A percentile compares a stretch with the other conserved stretches of the same genome.
These are phyloP conservation scores for Nothopassalora personata DNA, from an alignment of 2,329 filamentous ascomycete species.

Conservation along the genomic window DNA sequence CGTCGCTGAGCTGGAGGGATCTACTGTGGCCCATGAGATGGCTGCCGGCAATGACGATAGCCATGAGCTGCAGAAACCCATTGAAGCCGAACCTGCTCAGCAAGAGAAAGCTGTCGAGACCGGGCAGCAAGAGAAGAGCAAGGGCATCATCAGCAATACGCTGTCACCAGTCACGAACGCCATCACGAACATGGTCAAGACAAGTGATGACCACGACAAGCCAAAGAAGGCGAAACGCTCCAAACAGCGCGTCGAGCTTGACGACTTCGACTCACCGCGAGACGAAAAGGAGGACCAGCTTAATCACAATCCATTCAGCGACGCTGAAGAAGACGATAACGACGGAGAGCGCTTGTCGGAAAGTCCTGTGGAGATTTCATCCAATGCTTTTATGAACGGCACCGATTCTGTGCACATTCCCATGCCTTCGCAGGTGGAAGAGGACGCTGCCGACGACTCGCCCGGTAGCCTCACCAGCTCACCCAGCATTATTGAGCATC, in stretches of 20 bases:
- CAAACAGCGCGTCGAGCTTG: constrained; percentile 60
- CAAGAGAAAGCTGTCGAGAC: neutral
- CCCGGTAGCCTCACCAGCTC: constrained; percentile 27
- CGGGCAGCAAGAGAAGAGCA: constrained; percentile 8
- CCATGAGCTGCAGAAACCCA: constrained; percentile 6
- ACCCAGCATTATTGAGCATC: constrained; percentile 29
- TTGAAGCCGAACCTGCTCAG: constrained; percentile 10
- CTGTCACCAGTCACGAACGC: constrained; percentile 19
- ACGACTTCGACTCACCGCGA: constrained; percentile 61
- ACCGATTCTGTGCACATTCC: constrained; percentile 35
- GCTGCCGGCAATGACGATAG: constrained; percentile 39
- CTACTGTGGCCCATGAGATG: constrained; percentile 35
- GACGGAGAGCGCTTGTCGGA: constrained; percentile 54
- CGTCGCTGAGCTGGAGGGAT: constrained; percentile 36
- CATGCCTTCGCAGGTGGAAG: constrained; percentile 17
- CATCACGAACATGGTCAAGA: constrained; percentile 43
- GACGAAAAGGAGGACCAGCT: constrained; percentile 43
- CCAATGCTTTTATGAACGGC: constrained; percentile 39
- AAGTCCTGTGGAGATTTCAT: constrained; percentile 62
- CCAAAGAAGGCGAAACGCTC: constrained; percentile 54
- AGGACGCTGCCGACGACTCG: constrained; percentile 19
- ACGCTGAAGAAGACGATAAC: constrained; percentile 21
- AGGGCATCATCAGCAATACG: constrained; percentile 20
- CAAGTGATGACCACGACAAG: constrained; percentile 41
- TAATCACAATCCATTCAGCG: constrained; percentile 38